Evolutionary conservation across 345 rosid species (phyloP).

Genomic region (Bruguiera gymnorhiza): DNA sequence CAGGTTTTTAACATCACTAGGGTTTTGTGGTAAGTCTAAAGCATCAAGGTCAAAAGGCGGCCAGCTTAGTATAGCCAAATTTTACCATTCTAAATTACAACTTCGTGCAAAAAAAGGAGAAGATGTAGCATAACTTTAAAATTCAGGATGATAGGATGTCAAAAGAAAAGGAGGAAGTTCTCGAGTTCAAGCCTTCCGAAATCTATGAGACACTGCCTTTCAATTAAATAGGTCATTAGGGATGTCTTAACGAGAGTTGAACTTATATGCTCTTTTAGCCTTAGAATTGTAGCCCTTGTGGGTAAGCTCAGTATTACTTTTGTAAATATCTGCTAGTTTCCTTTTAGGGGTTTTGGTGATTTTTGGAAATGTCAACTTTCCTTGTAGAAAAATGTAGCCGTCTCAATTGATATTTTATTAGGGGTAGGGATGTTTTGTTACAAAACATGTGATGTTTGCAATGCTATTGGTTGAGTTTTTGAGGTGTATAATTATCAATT

Average conservation of each 20-base stretch:
- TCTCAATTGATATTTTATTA: background rate
- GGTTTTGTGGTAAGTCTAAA: background rate
- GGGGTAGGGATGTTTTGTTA: background rate
- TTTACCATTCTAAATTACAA: slow-evolving; percentile 59
- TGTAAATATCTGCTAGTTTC: background rate
- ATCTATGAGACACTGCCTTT: slow-evolving; percentile 50
- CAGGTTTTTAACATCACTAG: slow-evolving; percentile 27
- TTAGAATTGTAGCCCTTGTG: background rate
- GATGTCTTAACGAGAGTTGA: too few species aligned
- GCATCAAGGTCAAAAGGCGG: slow-evolving; percentile 39
- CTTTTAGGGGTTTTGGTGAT: background rate
- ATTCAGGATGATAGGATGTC: slow-evolving; percentile 23
- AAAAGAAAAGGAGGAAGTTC: slow-evolving; percentile 47
- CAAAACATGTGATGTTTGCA: too few species aligned
- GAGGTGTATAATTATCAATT: background rate
- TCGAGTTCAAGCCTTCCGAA: slow-evolving; percentile 50
- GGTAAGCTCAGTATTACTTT: background rate
- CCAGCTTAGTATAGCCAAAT: slow-evolving; percentile 66
- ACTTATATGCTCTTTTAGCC: background rate
- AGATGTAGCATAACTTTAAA: slow-evolving; percentile 15
- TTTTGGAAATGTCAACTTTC: background rate
- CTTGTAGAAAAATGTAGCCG: background rate
- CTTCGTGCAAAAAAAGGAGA: slow-evolving; percentile 33
- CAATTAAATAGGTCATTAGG: slow-evolving; percentile 15
- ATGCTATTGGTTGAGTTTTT: background rate